These are phyloP conservation scores for Pseudogymnoascus sp. DNA, from an alignment of 2,329 filamentous ascomycete genomes.

Conservation along the genomic window DNA sequence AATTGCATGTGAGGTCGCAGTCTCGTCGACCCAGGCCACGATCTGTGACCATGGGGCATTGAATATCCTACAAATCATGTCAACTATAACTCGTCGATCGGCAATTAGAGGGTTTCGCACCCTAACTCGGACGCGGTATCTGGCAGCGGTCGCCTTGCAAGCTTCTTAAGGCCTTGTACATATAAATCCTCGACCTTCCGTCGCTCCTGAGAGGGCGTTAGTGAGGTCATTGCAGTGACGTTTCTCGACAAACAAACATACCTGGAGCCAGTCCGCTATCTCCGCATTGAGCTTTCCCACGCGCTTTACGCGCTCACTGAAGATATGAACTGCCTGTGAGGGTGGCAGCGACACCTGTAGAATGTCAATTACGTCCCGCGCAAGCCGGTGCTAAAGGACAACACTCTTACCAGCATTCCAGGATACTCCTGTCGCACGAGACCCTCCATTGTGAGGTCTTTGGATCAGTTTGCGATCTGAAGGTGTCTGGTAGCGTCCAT, in stretches of 20 bases:
- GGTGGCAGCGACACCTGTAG: slow-evolving; percentile 73
- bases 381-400: slow-evolving; percentile 18
- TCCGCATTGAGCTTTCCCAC: slow-evolving; percentile 82
- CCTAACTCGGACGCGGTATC: slow-evolving; percentile 77
- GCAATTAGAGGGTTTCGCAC: slow-evolving; percentile 47
- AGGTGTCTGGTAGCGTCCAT: neutral
- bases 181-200: slow-evolving; percentile 89
- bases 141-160: slow-evolving; percentile 67
- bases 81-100: slow-evolving; percentile 17
- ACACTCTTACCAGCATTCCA: slow-evolving; percentile 76
- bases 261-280: slow-evolving; percentile 95
- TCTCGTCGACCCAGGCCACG: slow-evolving; percentile 67
- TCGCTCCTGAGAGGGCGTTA: slow-evolving; percentile 62
- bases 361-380: slow-evolving; percentile 23
- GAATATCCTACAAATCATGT: slow-evolving; percentile 63
- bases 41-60: slow-evolving; percentile 86
- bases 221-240: slow-evolving; percentile 17
- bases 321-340: slow-evolving; percentile 68
- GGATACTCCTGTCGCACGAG: slow-evolving; percentile 87
- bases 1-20: slow-evolving; percentile 76
- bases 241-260: slow-evolving; percentile 36
- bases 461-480: slow-evolving; percentile 5
- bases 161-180: slow-evolving; percentile 71
- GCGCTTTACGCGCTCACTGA: slow-evolving; percentile 82
- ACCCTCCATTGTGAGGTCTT: slow-evolving; percentile 54